Percentiles rank a stretch among this genome's conserved stretches.
phyloP scores from a whole-genome alignment of 2,329 filamentous ascomycete species.

The Xylariaceae sp. region DNA sequence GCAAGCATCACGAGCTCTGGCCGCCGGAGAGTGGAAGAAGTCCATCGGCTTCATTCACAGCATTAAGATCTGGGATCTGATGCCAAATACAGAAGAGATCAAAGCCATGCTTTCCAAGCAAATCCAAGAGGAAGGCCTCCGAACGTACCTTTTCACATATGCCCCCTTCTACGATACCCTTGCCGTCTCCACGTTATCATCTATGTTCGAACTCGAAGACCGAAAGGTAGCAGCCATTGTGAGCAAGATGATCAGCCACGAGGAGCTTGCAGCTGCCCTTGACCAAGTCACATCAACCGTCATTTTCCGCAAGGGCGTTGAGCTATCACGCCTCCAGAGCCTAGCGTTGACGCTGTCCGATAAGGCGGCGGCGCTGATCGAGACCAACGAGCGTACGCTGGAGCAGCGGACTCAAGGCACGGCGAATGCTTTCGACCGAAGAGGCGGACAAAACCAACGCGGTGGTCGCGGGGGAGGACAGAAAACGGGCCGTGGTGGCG shows the following conservation, averaged over 20 bases:
- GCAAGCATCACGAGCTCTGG: slow-evolving; percentile 96
- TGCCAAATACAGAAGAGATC: slow-evolving; percentile 88
- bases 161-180: slow-evolving; percentile 98
- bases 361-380: slow-evolving; percentile 93
- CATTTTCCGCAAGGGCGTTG: slow-evolving; percentile 99
- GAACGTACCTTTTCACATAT: slow-evolving; percentile 99
- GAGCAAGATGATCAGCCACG: slow-evolving; percentile 99
- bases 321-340: slow-evolving; percentile 92
- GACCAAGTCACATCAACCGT: slow-evolving; percentile 97
- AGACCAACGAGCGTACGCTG: slow-evolving; percentile 94
- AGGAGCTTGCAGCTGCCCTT: slow-evolving; percentile 91
- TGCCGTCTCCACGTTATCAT: slow-evolving; percentile 75
- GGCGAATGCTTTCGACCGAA: slow-evolving; percentile 89
- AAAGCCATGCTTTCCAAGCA: slow-evolving; percentile 96
- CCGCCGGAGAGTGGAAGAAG: slow-evolving; percentile 98
- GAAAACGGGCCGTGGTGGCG: slow-evolving; percentile 40
- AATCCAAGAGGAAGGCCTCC: slow-evolving; percentile 96
- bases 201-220: slow-evolving; percentile 91
- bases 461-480: slow-evolving; percentile 54
- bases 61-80: slow-evolving; percentile 99
- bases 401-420: slow-evolving; percentile 97
- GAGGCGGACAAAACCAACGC: slow-evolving; percentile 71
- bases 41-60: slow-evolving; percentile 87
- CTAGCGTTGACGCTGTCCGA: slow-evolving; percentile 90
- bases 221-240: slow-evolving; percentile 92